Evolutionary conservation across 139 green algal genomes (phyloP).

Genomic region (Picochlorum sp.): DNA sequence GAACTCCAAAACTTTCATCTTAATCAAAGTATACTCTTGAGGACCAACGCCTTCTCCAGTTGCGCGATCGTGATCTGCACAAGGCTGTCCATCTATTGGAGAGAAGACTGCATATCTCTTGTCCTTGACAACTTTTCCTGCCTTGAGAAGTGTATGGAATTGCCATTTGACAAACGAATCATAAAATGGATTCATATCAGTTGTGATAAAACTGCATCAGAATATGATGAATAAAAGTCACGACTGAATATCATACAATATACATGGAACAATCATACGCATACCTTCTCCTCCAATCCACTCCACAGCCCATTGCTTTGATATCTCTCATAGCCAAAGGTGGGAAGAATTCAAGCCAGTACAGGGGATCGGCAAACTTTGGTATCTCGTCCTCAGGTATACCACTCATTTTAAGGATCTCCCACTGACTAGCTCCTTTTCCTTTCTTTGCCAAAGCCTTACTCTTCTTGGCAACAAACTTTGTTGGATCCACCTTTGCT

Average conservation of each 20-base stretch:
- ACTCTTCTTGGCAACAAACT: slow-evolving; percentile 91
- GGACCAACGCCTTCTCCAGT: slow-evolving; percentile 83
- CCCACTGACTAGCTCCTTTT: slow-evolving; percentile 72
- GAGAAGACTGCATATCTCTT: slow-evolving; percentile 92
- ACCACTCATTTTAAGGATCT: slow-evolving; percentile 82
- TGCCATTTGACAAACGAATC: slow-evolving; percentile 97
- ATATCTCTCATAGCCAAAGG: slow-evolving; percentile 81
- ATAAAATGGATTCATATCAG: slow-evolving; percentile 96
- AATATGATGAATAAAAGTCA: neutral
- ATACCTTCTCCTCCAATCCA: slow-evolving; percentile 83
- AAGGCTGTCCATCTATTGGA: slow-evolving; percentile 89
- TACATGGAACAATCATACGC: no score
- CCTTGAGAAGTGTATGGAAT: slow-evolving; percentile 73
- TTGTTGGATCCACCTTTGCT: slow-evolving; percentile 56
- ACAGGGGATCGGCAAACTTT: slow-evolving; percentile 29
- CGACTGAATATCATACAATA: neutral
- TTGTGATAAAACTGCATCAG: slow-evolving; percentile 88
- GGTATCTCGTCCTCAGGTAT: slow-evolving; percentile 84
- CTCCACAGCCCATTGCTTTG: slow-evolving; percentile 83
- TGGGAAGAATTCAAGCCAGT: slow-evolving; percentile 97
- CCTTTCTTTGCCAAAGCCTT: slow-evolving; percentile 81
- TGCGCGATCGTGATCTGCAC: slow-evolving; percentile 89
- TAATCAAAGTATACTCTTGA: slow-evolving; percentile 97
- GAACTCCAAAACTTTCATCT: slow-evolving; percentile 85
- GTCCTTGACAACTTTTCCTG: slow-evolving; percentile 90